A percentile compares a stretch with the other conserved stretches of the same genome.
phyloP scores from a whole-genome alignment of 1,284 basidiomycete genomes.

The Ceratobasidium sp. region DNA sequence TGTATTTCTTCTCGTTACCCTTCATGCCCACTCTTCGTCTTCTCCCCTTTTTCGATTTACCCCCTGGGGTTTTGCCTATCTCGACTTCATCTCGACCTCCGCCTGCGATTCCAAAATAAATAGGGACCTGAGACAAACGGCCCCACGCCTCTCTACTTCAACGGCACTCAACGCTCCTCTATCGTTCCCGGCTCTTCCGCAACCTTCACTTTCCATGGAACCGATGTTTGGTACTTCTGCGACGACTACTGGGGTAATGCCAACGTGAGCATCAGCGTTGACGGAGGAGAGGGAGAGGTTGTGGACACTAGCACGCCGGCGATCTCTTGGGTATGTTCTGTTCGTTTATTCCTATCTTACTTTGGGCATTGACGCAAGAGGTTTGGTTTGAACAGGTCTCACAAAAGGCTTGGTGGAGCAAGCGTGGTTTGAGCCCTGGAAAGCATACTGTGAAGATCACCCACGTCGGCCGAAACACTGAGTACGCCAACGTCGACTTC shows the following conservation, averaged over 20 bases:
- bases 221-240: slow-evolving; percentile 34
- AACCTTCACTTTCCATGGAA: slow-evolving; percentile 25
- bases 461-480: background rate
- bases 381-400: background rate
- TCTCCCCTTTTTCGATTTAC: too few species aligned
- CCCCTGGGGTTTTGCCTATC: too few species aligned
- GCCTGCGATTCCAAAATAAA: too few species aligned
- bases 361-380: too few species aligned
- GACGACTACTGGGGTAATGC: background rate
- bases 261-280: slow-evolving; percentile 11
- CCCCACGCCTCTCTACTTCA: background rate
- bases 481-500: slow-evolving; percentile 32
- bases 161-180: background rate
- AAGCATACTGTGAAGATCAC: slow-evolving; percentile 11
- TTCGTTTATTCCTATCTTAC: too few species aligned
- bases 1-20: too few species aligned
- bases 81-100: too few species aligned
- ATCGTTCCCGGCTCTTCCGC: background rate
- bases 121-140: background rate
- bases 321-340: background rate
- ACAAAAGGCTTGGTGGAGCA: slow-evolving; percentile 25
- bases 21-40: too few species aligned
- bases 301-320: background rate
- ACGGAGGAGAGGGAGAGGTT: slow-evolving; percentile 8
- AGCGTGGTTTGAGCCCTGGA: background rate